Conservation (phyloP, 208 protist species). For the Leptomonas pyrrhocoris region DNA sequence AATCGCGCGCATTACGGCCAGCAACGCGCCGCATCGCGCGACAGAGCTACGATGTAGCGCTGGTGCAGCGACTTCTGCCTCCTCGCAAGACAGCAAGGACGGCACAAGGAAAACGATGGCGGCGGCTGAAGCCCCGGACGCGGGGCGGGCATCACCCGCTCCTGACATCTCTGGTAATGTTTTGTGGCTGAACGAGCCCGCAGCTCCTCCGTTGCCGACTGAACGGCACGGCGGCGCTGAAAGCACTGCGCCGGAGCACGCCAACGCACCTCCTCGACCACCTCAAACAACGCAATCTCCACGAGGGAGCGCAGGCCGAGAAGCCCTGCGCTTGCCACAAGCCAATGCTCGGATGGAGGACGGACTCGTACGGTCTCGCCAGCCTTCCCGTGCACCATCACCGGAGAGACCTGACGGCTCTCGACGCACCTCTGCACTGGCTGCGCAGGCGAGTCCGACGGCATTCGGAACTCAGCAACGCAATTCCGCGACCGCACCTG, state of each 20-base stretch:
- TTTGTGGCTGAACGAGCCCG: background rate
- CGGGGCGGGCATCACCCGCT: background rate
- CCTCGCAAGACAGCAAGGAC: no score
- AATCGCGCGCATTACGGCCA: background rate
- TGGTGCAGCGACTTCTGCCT: background rate
- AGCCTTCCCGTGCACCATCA: slow-evolving; percentile 12
- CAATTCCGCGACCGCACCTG: background rate
- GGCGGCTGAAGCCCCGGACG: background rate
- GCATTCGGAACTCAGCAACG: background rate
- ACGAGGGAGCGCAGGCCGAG: background rate
- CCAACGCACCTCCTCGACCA: background rate
- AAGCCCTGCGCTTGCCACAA: background rate
- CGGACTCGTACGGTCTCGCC: slow-evolving; percentile 17
- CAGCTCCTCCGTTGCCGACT: background rate
- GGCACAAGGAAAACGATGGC: background rate
- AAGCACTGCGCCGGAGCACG: background rate
- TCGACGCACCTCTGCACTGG: background rate
- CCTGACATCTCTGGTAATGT: slow-evolving; percentile 5
- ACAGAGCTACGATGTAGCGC: background rate
- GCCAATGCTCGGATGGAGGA: background rate
- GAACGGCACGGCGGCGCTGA: background rate
- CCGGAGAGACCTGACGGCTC: slow-evolving; percentile 5
- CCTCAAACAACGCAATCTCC: background rate
- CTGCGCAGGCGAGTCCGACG: background rate
- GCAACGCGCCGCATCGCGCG: background rate